Percentiles rank a stretch among this genome's conserved stretches.
phyloP scores from a whole-genome alignment of 192 early-diverging fungal genomes.

The Backusella macrospora region DNA sequence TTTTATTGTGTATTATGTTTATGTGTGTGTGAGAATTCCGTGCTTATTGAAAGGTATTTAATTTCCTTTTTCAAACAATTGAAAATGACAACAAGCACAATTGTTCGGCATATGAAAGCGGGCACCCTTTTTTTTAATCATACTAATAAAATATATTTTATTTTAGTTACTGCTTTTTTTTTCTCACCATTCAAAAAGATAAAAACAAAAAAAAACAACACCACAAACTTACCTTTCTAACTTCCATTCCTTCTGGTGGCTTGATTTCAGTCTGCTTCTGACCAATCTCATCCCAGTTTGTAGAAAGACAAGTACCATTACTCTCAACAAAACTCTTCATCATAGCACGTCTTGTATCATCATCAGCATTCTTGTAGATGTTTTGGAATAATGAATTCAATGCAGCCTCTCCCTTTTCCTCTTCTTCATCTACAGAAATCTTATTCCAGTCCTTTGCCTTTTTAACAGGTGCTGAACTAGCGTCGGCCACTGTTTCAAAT shows the following conservation, averaged over 20 bases:
- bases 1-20: not conserved
- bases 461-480: conserved; percentile 45
- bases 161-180: not conserved
- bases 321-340: conserved; percentile 97
- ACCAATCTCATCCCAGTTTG: conserved; percentile 94
- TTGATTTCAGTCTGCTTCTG: conserved; percentile 82
- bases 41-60: not conserved
- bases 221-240: conserved; percentile 60
- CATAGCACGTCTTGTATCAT: conserved; percentile 91
- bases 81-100: not conserved
- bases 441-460: conserved; percentile 83
- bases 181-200: not conserved
- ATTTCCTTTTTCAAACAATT: conserved; percentile 25
- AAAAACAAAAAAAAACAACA: no score
- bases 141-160: not conserved
- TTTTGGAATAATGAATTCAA: conserved; percentile 91
- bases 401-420: conserved; percentile 87
- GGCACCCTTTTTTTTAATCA: not conserved
- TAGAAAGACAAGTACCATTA: conserved; percentile 92
- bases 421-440: conserved; percentile 72
- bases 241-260: conserved; percentile 92
- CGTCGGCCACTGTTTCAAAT: conserved; percentile 7
- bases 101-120: conserved; percentile 15
- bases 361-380: conserved; percentile 89
- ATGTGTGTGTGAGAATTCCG: conserved; percentile 16